phyloP scores from a whole-genome alignment of 2,329 filamentous ascomycete species.

The Tolypocladium album region DNA sequence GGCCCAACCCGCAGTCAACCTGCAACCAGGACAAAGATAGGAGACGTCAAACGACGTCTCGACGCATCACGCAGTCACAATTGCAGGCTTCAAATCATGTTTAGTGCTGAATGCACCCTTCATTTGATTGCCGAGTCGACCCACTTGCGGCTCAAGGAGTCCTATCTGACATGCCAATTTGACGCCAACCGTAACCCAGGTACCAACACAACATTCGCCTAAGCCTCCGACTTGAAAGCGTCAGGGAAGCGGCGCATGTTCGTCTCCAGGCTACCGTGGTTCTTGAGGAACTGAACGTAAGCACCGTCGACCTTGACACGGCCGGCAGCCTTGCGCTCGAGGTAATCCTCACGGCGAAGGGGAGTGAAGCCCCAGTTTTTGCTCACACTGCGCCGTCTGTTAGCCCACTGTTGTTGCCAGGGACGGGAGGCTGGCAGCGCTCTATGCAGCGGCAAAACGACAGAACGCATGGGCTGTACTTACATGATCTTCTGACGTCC shows the following conservation, averaged over 20 bases:
- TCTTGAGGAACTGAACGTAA: slow-evolving; percentile 98
- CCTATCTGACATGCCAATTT: slow-evolving; percentile 32
- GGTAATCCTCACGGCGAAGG: slow-evolving; percentile 94
- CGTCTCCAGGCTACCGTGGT: slow-evolving; percentile 73
- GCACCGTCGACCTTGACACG: slow-evolving; percentile 95
- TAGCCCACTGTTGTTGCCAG: neutral
- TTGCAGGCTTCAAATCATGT: neutral
- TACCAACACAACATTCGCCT: slow-evolving; percentile 25
- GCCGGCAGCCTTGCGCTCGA: slow-evolving; percentile 87
- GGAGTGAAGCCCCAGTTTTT: slow-evolving; percentile 99
- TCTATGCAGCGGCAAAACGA: neutral
- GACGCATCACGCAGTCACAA: neutral
- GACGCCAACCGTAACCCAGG: slow-evolving; percentile 34
- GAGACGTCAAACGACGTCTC: neutral
- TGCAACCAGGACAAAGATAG: too few relatives aligned
- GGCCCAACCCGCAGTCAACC: too few relatives aligned
- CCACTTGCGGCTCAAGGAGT: slow-evolving; percentile 19
- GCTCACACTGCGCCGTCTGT: slow-evolving; percentile 54
- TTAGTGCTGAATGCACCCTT: slow-evolving; percentile 8
- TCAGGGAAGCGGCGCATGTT: slow-evolving; percentile 95
- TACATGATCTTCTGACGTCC: slow-evolving; percentile 99
- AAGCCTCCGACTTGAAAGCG: slow-evolving; percentile 60
- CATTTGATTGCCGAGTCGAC: slow-evolving; percentile 21
- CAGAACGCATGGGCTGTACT: slow-evolving; percentile 19
- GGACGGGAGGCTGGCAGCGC: too few relatives aligned